Base-by-base conservation (phyloP, 768 basidiomycete species). In the Termitomyces sp. region DNA sequence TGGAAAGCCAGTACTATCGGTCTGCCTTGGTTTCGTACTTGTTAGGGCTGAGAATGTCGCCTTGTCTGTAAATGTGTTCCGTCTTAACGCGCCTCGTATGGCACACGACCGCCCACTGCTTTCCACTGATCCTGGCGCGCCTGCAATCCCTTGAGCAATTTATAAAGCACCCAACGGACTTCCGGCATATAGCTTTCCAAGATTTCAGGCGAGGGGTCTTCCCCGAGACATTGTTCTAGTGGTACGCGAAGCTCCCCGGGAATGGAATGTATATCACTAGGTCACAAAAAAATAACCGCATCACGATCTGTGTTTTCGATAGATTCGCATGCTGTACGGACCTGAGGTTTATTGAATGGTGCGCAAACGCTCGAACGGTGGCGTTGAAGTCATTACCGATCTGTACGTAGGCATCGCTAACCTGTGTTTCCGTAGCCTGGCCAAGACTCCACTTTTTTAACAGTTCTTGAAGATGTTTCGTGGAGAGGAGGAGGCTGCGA, bases 381-480 rank as follows among this genome's bases (percentile, higher is more conserved):
- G 79, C 72, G 69, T 94, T 94, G 76, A 97, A 95, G 62, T 94
- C 88, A 65, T 89, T 88, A 43, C 93, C 94, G 16, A 97, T 81
- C 63, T 84, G 81, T 53, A 98, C 90, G 68, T 94, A 98, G 52
- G 90, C 81, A 68, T 96, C 85, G 76, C 89, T 92, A 64, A 98
- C 92, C 65, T 91, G 76, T 14, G 71, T 73, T 52, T 92, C 88
- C 1, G 79, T 71, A 1, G 83, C 83, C 44, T 79, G 73, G 3
- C 77, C 74, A 1, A 71, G 59, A 48, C 85, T 81, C 93, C 94
- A 95, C 57, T 79, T 79, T 27, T 73, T 77, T 45, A 95, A 79
- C 1, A 80, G 71, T 16, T 89, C 84, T 63, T 95, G 85, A 17
- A 98, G 82, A 54, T 82, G 79, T 63, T 88, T 89, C n/a, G 93